Conservation (phyloP, 768 basidiomycete genomes). For the Punctularia strigosozonata region DNA sequence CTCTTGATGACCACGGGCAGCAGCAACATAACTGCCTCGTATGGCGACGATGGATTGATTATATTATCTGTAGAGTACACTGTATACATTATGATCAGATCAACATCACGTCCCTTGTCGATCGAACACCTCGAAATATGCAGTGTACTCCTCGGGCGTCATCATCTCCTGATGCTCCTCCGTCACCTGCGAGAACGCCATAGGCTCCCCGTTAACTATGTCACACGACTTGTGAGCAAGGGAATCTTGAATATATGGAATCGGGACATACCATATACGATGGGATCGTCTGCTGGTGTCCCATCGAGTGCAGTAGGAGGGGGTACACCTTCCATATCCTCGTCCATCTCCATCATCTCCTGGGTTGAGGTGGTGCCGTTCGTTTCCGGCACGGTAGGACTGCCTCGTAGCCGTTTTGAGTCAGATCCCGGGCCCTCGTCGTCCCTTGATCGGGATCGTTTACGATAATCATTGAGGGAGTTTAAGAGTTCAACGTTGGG, state of each 20-base stretch:
- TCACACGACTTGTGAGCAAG: conserved; percentile 4
- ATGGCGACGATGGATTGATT: neutral
- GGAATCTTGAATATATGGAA: neutral
- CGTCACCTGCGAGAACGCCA: conserved; percentile 70
- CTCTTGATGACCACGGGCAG: too few species aligned
- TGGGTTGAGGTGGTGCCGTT: neutral
- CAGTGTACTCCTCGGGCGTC: conserved; percentile 88
- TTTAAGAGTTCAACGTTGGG: conserved; percentile 56
- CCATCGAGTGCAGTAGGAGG: conserved; percentile 11
- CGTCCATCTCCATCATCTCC: conserved; percentile 27
- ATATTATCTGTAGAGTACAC: neutral
- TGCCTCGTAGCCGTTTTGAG: conserved; percentile 6
- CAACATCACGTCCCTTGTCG: conserved; percentile 16
- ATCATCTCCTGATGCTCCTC: conserved; percentile 90
- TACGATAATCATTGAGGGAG: conserved; percentile 59
- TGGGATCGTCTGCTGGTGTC: conserved; percentile 37
- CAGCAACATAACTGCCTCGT: too few species aligned
- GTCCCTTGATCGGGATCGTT: conserved; percentile 59
- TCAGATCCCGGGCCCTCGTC: conserved; percentile 13
- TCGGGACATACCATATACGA: conserved; percentile 51
- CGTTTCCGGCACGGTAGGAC: conserved; percentile 10
- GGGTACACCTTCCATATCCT: conserved; percentile 2
- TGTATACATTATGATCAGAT: too few species aligned
- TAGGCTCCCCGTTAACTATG: conserved; percentile 66
- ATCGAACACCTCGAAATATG: conserved; percentile 63